Evolutionary conservation across 139 green algal species (phyloP).

Genomic region (Coelastrella sp.): DNA sequence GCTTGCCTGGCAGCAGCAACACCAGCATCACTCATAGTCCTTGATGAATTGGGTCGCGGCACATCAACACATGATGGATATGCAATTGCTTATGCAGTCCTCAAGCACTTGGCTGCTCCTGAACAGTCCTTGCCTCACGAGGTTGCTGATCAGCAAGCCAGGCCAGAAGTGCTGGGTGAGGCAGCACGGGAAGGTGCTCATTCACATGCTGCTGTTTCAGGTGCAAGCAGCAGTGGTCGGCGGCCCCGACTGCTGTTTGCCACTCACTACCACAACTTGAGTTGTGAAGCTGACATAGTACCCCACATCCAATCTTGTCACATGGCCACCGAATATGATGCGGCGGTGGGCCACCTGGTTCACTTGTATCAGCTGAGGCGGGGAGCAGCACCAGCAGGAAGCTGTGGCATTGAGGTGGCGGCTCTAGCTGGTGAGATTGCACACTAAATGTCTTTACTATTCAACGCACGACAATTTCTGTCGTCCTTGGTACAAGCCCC

Average conservation of each 20-base stretch:
- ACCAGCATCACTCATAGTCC: conserved; percentile 77
- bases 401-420: conserved; percentile 63
- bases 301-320: conserved; percentile 51
- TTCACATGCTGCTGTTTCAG: not conserved
- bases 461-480: no score
- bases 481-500: no score
- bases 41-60: conserved; percentile 92
- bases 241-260: conserved; percentile 80
- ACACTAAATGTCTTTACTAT: conserved; percentile 51
- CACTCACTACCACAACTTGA: conserved; percentile 94
- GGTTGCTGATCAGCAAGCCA: not conserved
- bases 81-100: conserved; percentile 47
- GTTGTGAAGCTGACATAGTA: conserved; percentile 42
- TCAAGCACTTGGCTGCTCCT: conserved; percentile 28
- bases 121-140: not conserved
- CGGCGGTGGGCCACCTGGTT: conserved; percentile 18
- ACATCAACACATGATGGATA: conserved; percentile 60
- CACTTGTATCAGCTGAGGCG: conserved; percentile 48
- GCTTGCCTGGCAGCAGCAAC: conserved; percentile 75
- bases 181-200: not conserved
- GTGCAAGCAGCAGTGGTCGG: not conserved
- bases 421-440: conserved; percentile 28
- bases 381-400: conserved; percentile 57
- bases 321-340: conserved; percentile 56
- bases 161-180: not conserved